A percentile compares a stretch with the other conserved stretches of the same genome.
Conservation (phyloP, 768 basidiomycete species). For the Amanita rimosa region DNA sequence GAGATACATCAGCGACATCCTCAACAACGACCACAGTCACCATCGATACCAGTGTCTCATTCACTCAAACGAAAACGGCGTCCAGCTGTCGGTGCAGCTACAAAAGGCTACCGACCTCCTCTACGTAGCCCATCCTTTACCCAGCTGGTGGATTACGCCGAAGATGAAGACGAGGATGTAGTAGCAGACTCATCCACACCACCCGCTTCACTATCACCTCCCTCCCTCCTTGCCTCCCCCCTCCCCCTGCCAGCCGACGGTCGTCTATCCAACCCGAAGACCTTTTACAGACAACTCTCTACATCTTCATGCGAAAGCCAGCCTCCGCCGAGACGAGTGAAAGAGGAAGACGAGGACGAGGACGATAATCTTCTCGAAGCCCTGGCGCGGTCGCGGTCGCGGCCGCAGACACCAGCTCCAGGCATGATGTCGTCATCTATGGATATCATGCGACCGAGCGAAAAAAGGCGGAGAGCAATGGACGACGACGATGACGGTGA, state of each 20-base stretch:
- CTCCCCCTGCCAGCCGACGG: slow-evolving; percentile 7
- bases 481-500: slow-evolving; percentile 72
- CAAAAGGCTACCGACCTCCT: slow-evolving; percentile 36
- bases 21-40: slow-evolving; percentile 25
- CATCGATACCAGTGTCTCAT: slow-evolving; percentile 23
- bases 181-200: neutral
- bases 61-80: slow-evolving; percentile 52
- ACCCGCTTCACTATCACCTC: neutral
- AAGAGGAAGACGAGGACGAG: slow-evolving; percentile 30
- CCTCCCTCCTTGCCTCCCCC: slow-evolving; percentile 9
- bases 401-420: slow-evolving; percentile 27
- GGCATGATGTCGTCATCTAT: slow-evolving; percentile 21
- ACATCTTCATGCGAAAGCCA: slow-evolving; percentile 21
- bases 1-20: slow-evolving; percentile 14
- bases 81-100: slow-evolving; percentile 25
- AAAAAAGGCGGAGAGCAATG: slow-evolving; percentile 63
- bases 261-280: slow-evolving; percentile 20
- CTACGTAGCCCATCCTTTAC: slow-evolving; percentile 43
- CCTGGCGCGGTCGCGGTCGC: slow-evolving; percentile 28
- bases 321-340: slow-evolving; percentile 28
- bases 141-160: slow-evolving; percentile 67
- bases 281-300: slow-evolving; percentile 25
- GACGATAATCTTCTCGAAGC: slow-evolving; percentile 51
- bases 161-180: slow-evolving; percentile 52
- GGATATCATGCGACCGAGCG: slow-evolving; percentile 41